A percentile compares a stretch with the other conserved stretches of the same genome.
Conservation (phyloP, 2,329 filamentous ascomycete genomes). For the Remersonia thermophila region DNA sequence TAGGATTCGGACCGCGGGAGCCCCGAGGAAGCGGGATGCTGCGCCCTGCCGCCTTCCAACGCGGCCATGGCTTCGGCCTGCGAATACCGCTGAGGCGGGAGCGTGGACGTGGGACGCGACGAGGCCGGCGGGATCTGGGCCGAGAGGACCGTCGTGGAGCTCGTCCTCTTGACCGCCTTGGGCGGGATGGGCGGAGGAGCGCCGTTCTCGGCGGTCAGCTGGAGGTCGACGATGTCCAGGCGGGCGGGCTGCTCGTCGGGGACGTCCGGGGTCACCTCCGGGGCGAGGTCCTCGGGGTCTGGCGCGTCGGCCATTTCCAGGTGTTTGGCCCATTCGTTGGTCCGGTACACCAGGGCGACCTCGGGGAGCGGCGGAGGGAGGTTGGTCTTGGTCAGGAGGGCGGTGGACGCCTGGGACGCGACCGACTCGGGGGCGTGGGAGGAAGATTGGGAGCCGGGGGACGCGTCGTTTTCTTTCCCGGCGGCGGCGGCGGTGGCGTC, state of each 20-base stretch:
- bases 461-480: slow-evolving; percentile 2
- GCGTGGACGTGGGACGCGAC: slow-evolving; percentile 15
- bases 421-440: slow-evolving; percentile 23
- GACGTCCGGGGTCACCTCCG: slow-evolving; percentile 19
- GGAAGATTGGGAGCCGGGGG: background rate
- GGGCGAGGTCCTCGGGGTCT: slow-evolving; percentile 46
- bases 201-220: slow-evolving; percentile 47
- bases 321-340: slow-evolving; percentile 94
- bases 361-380: slow-evolving; percentile 63
- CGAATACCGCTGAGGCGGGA: slow-evolving; percentile 15
- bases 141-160: slow-evolving; percentile 7
- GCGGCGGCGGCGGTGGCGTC: no score
- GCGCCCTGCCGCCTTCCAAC: no score
- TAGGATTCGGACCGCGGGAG: background rate
- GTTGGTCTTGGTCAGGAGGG: slow-evolving; percentile 44
- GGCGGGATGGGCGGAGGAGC: slow-evolving; percentile 27
- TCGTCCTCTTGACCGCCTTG: slow-evolving; percentile 19
- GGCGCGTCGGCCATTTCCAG: slow-evolving; percentile 65
- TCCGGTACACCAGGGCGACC: slow-evolving; percentile 71
- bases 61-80: slow-evolving; percentile 32
- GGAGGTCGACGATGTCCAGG: slow-evolving; percentile 50
- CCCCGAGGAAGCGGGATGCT: slow-evolving; percentile 22
- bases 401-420: slow-evolving; percentile 31
- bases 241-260: slow-evolving; percentile 45
- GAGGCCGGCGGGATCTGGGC: slow-evolving; percentile 1